Evolutionary conservation across 1,284 basidiomycete genomes (phyloP), one percentile per base, ranked within the genome.

Genomic region (Exobasidium rhododendri): DNA sequence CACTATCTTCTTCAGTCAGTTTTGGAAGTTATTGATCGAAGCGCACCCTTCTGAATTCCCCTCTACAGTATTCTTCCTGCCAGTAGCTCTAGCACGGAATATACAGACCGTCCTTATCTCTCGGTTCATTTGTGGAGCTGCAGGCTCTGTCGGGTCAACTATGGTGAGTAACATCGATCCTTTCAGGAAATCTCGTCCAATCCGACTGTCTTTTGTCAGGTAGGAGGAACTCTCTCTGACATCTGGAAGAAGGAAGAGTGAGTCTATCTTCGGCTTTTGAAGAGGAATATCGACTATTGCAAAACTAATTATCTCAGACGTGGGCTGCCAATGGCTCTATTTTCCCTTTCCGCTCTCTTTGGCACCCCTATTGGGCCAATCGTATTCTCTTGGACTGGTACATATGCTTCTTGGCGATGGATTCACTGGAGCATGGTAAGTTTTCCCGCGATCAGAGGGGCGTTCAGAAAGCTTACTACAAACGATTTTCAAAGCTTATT

Each of bases 391-490:
- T 81, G 84, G n/a, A 84, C 85, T 3, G 87, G 87, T 2, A 90
- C 86, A 85, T 85, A 89, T 5, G 87, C 91, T 32, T 82, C 83
- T 58, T 91, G 90, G 89, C 83, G 88, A 40, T 91, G 89, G 89
- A 89, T 91, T 13, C 86, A 90, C 78, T 91, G 89, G 89, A 84
- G 28, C 3, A 26, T 58, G 52, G 20, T 58, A 4, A 43, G 29
- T 32, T 14, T 29, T 4, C 4, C 7, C 22, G 4, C 10, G n/a
- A 14, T n/a, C n/a, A n/a, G n/a, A n/a, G n/a, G n/a, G n/a, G n/a
- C n/a, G n/a, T n/a, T n/a, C n/a, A n/a, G n/a, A n/a, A n/a, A n/a
- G n/a, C n/a, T n/a, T n/a, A n/a, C n/a, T n/a, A n/a, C n/a, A n/a
- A n/a, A n/a, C n/a, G n/a, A 50, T 20, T 50, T 14, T 50, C 24